Evolutionary conservation across 495 filamentous ascomycete species (phyloP).

Genomic region (Xylaria venustula): DNA sequence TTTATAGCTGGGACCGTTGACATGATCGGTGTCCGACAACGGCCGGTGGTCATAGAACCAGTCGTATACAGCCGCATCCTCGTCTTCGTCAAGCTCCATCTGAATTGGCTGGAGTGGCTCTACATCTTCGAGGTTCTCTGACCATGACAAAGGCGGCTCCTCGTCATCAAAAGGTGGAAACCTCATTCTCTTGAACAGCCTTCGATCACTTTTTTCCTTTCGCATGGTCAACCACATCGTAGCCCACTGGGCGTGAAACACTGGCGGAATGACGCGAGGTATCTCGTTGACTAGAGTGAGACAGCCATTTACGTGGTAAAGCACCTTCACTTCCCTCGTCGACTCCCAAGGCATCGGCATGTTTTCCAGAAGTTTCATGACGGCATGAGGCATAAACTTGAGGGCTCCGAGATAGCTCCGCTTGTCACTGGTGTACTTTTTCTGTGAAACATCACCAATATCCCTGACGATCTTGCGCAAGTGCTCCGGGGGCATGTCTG

Average conservation of each 20-base stretch:
- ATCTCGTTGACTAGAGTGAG: slow-evolving; percentile 96
- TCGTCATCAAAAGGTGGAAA: slow-evolving; percentile 99
- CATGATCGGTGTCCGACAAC: slow-evolving; percentile 85
- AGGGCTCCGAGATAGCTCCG: slow-evolving; percentile 94
- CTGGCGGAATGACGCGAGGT: slow-evolving; percentile 94
- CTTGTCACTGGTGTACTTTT: slow-evolving; percentile 99
- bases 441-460: slow-evolving; percentile 98
- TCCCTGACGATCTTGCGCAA: slow-evolving; percentile 97
- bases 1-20: slow-evolving; percentile 97
- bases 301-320: slow-evolving; percentile 98
- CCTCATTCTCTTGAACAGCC: slow-evolving; percentile 98
- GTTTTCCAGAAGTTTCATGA: slow-evolving; percentile 96
- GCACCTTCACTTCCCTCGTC: slow-evolving; percentile 89
- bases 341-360: slow-evolving; percentile 99
- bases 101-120: slow-evolving; percentile 98
- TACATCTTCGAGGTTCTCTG: slow-evolving; percentile 98
- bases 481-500: slow-evolving; percentile 98
- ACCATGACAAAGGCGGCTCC: slow-evolving; percentile 95
- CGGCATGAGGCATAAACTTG: slow-evolving; percentile 99
- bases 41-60: slow-evolving; percentile 99
- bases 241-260: slow-evolving; percentile 99
- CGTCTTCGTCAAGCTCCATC: slow-evolving; percentile 96
- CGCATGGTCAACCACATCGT: slow-evolving; percentile 99
- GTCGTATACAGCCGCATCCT: slow-evolving; percentile 86
- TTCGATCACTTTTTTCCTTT: slow-evolving; percentile 92